These are phyloP conservation scores for Fusarium temperatum DNA, from an alignment of 2,329 filamentous ascomycete species.

Conservation along the genomic window DNA sequence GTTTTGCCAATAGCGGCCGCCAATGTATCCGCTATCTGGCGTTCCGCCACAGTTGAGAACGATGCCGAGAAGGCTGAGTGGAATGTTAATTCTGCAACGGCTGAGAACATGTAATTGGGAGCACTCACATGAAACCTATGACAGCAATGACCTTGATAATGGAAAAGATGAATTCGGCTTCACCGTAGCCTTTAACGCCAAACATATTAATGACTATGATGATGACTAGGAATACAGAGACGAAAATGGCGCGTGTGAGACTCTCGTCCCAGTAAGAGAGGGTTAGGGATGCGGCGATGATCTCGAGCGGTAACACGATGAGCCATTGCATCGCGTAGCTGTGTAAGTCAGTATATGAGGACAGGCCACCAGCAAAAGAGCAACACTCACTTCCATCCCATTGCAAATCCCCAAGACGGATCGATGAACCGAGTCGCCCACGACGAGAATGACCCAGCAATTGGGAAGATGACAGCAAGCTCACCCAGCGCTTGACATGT, in stretches of 20 bases:
- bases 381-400: constrained; percentile 83
- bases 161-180: constrained; percentile 88
- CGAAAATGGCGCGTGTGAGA: constrained; percentile 77
- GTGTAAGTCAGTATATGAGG: constrained; percentile 8
- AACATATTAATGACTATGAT: constrained; percentile 88
- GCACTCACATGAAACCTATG: constrained; percentile 82
- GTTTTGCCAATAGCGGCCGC: constrained; percentile 76
- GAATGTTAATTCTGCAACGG: constrained; percentile 2
- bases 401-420: constrained; percentile 93
- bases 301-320: constrained; percentile 82
- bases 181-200: constrained; percentile 87
- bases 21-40: constrained; percentile 78
- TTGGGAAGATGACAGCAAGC: constrained; percentile 88
- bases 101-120: constrained; percentile 43
- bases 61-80: constrained; percentile 78
- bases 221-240: constrained; percentile 79
- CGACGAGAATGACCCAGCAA: constrained; percentile 90
- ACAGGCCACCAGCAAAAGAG: constrained; percentile 22
- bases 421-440: constrained; percentile 94
- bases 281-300: constrained; percentile 86
- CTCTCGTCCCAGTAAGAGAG: constrained; percentile 79
- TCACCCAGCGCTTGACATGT: constrained; percentile 93
- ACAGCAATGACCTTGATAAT: constrained; percentile 87
- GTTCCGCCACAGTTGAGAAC: constrained; percentile 86
- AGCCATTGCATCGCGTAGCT: constrained; percentile 91